phyloP scores from a whole-genome alignment of 805 yeast genomes.

The Pichia nanzhaoensis region DNA sequence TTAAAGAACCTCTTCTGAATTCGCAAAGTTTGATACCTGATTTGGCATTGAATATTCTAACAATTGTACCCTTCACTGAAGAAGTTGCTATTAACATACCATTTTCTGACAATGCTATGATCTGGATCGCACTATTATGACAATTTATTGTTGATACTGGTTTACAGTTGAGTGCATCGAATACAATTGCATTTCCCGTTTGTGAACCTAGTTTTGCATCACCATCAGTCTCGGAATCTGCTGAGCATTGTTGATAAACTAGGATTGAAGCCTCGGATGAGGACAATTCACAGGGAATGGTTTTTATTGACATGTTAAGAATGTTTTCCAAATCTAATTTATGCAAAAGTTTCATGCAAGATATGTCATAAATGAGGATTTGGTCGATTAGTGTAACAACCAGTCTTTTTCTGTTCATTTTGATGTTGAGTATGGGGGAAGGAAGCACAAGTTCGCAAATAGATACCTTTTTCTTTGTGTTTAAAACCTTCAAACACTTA shows the following conservation, averaged over 20 bases:
- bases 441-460: constrained; percentile 91
- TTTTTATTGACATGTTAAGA: neutral
- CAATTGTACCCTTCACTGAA: constrained; percentile 82
- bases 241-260: constrained; percentile 47
- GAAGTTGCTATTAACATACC: constrained; percentile 85
- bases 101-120: constrained; percentile 60
- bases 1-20: constrained; percentile 81
- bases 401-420: constrained; percentile 75
- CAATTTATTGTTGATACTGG: constrained; percentile 82
- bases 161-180: constrained; percentile 65
- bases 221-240: neutral
- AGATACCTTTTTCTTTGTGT: constrained; percentile 66
- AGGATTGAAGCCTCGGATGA: constrained; percentile 43
- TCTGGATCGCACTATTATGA: constrained; percentile 71
- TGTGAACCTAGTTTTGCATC: neutral
- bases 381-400: constrained; percentile 75
- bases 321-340: constrained; percentile 46
- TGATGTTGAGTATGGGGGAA: constrained; percentile 60
- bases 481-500: constrained; percentile 72
- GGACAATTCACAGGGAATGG: constrained; percentile 24
- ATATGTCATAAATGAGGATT: constrained; percentile 80
- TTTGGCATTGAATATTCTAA: constrained; percentile 68
- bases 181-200: constrained; percentile 67
- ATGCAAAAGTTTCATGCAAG: constrained; percentile 77
- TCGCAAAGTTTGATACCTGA: constrained; percentile 61